Evolutionary conservation across 768 basidiomycete genomes (phyloP).

Genomic region (Podaxis mareebaensis): DNA sequence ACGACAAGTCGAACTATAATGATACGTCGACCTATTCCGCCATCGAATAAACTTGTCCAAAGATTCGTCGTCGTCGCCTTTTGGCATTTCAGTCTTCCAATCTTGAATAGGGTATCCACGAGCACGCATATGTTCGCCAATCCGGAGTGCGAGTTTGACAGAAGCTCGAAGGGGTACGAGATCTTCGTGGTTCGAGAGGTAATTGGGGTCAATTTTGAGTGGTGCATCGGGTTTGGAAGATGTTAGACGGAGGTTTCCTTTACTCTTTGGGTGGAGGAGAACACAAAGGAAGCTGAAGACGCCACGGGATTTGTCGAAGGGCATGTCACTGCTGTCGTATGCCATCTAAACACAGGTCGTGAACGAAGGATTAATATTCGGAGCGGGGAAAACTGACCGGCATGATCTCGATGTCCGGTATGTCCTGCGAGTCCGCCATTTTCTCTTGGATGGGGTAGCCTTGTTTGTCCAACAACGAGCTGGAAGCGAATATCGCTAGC

Average conservation of each 20-base stretch:
- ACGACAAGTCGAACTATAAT: constrained; percentile 45
- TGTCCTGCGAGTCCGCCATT: constrained; percentile 21
- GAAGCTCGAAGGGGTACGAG: constrained; percentile 43
- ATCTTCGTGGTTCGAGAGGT: constrained; percentile 43
- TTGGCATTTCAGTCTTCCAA: constrained; percentile 35
- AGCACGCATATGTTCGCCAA: constrained; percentile 40
- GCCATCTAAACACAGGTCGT: constrained; percentile 1
- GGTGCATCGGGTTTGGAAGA: constrained; percentile 42
- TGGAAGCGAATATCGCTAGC: constrained; percentile 30
- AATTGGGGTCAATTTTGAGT: constrained; percentile 48
- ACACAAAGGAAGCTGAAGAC: constrained; percentile 23
- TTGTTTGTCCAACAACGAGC: constrained; percentile 25
- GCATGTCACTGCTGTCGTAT: constrained; percentile 4
- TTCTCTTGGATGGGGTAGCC: constrained; percentile 20
- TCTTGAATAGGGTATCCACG: constrained; percentile 34
- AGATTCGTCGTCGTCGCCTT: constrained; percentile 41
- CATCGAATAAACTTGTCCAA: constrained; percentile 37
- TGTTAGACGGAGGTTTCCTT: constrained; percentile 38
- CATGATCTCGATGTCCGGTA: constrained; percentile 44
- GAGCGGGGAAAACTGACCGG: constrained; percentile 10
- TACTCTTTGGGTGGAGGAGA: constrained; percentile 38
- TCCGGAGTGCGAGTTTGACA: constrained; percentile 37
- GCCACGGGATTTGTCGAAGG: constrained; percentile 22
- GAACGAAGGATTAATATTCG: background rate
- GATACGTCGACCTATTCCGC: constrained; percentile 46